Conservation (phyloP, 2,329 filamentous ascomycete genomes). For the Fusarium newnesense region DNA sequence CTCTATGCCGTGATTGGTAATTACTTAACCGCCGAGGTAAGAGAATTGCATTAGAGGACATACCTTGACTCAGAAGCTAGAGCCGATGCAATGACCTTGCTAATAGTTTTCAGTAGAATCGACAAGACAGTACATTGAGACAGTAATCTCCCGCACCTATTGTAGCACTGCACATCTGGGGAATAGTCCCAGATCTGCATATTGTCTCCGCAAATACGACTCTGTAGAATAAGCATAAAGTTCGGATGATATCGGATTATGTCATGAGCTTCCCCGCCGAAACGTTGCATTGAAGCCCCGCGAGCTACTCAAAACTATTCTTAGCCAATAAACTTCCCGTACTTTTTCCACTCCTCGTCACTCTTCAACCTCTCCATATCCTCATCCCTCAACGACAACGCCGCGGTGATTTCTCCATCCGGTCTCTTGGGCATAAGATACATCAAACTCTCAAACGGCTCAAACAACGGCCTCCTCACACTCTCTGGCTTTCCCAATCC, state of each 20-base stretch:
- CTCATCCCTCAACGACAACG: conserved; percentile 57
- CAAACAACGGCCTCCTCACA: conserved; percentile 60
- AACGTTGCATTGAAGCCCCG: background rate
- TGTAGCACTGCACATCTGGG: background rate
- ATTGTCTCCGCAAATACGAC: background rate
- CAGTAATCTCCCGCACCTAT: conserved; percentile 24
- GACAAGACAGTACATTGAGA: no score
- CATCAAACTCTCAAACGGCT: conserved; percentile 57
- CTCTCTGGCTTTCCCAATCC: conserved; percentile 57
- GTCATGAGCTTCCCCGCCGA: background rate
- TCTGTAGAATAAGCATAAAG: background rate
- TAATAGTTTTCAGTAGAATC: no score
- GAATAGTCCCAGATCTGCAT: conserved; percentile 15
- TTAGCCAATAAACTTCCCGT: conserved; percentile 32
- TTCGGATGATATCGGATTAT: background rate
- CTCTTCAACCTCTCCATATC: conserved; percentile 57
- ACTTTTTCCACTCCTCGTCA: conserved; percentile 53
- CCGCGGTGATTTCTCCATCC: conserved; percentile 57
- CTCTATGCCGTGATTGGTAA: no score
- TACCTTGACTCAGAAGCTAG: no score
- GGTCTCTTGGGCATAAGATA: conserved; percentile 60
- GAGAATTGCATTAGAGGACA: no score
- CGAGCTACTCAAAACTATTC: fast-evolving
- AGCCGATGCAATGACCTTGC: no score
- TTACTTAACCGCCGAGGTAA: no score